A percentile compares a stretch with the other conserved stretches of the same genome.
These are phyloP conservation scores for Trichoderma aggressivum DNA, from an alignment of 2,329 filamentous ascomycete genomes.

Conservation along the genomic window DNA sequence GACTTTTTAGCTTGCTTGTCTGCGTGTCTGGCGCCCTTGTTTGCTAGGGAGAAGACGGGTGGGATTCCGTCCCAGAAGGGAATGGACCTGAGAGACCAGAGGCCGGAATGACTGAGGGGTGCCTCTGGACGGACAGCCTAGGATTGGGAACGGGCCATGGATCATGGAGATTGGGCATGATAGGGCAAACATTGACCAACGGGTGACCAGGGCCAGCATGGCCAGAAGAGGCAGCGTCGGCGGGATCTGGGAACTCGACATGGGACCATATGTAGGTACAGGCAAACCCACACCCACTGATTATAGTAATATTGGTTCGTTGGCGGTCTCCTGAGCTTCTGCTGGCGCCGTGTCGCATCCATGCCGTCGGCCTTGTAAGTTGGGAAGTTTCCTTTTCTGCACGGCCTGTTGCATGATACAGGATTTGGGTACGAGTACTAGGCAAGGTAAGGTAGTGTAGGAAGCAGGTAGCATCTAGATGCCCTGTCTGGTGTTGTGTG, in stretches of 20 bases:
- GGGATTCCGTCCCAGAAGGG: constrained; percentile 18
- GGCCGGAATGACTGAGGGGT: constrained; percentile 9
- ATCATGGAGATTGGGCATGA: constrained; percentile 20
- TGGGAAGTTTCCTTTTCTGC: neutral
- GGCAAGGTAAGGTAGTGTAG: too few relatives aligned
- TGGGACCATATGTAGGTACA: constrained; percentile 16
- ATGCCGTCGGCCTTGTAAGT: neutral
- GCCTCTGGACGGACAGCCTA: neutral
- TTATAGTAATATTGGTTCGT: constrained; percentile 6
- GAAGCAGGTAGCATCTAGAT: neutral
- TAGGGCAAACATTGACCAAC: constrained; percentile 15
- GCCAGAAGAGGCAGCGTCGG: constrained; percentile 20
- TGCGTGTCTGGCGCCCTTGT: constrained; percentile 17
- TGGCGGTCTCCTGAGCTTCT: constrained; percentile 7
- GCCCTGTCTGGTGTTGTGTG: neutral
- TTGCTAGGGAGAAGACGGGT: constrained; percentile 15
- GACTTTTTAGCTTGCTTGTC: constrained; percentile 5
- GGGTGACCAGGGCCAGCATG: constrained; percentile 11
- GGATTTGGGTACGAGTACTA: too few relatives aligned
- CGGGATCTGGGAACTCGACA: constrained; percentile 18
- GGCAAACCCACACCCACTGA: constrained; percentile 10
- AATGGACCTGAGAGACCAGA: constrained; percentile 2
- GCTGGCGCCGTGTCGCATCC: neutral
- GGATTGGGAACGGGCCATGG: neutral
- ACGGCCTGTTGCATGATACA: neutral